Base-by-base conservation (phyloP, 768 basidiomycete genomes). In the Russula sp. region DNA sequence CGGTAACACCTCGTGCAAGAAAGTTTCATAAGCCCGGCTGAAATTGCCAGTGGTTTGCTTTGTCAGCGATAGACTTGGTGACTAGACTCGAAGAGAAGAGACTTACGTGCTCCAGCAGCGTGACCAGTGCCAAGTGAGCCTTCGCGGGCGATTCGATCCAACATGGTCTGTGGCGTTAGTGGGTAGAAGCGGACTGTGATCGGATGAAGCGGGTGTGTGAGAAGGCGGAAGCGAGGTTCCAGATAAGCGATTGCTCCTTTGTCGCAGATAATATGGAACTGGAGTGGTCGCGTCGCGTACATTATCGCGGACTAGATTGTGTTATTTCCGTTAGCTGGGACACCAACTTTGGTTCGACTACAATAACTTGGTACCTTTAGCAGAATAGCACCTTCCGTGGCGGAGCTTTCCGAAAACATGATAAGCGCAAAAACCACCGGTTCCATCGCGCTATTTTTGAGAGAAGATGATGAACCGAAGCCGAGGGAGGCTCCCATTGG, bases 21-120 rank as follows among this genome's bases (percentile, higher is more conserved):
- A 81, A 83, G 73, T 68, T 83, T 82, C 79, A 82, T 80, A 46
- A 82, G 76, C 2, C 81, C 81, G 57, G 79, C 81, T 82, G 55
- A 14, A 48, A 36, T 36, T 48, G 34, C 32, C 9, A 9, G 10
- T n/a, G 13, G 50, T 28, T 54, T 30, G 44, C 11, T 30, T 36
- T 2, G 51, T 64, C 5, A 57, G 57, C 14, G 28, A 34, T 5
- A 52, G 20, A 32, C 13, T 22, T 38, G 8, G 34, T 20, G 8
- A 10, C 0, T 36, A 36, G 36, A 34, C 34, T 5, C 36, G 49
- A 26, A 46, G 44, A 28, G 26, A 34, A 32, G 53, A 14, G 34
- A 52, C 81, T 67, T 67, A 83, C 80, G 76, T 57, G 77, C 70
- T 42, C 81, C 81, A 58, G 81, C 79, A 28, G 79, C 76, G 66